Evolutionary conservation across 169 alveolate species (phyloP).

Genomic region (Plasmodium ovale): DNA sequence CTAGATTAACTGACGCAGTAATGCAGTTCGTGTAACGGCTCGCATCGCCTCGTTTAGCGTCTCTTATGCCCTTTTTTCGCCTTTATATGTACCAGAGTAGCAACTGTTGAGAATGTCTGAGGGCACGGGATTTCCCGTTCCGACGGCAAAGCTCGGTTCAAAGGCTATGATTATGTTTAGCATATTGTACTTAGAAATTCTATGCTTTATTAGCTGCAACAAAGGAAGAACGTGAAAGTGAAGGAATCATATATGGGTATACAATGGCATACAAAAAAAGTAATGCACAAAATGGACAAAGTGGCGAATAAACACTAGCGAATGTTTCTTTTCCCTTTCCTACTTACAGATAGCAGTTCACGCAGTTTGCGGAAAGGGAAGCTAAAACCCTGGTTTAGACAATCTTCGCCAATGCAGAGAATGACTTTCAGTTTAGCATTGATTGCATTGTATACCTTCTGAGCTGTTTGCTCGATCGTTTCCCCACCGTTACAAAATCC

Average conservation of each 20-base stretch:
- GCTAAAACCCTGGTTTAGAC: neutral
- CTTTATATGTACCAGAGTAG: conserved; percentile 24
- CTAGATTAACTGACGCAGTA: neutral
- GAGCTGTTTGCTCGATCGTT: conserved; percentile 37
- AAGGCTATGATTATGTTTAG: conserved; percentile 54
- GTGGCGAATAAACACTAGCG: neutral
- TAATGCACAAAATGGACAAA: neutral
- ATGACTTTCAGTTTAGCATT: conserved; percentile 52
- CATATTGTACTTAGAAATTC: conserved; percentile 48
- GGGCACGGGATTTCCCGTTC: conserved; percentile 39
- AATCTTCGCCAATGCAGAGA: conserved; percentile 65
- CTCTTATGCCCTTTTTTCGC: too few relatives aligned
- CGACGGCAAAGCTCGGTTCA: conserved; percentile 64
- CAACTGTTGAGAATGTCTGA: conserved; percentile 21
- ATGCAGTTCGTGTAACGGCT: neutral
- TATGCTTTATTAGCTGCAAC: conserved; percentile 36
- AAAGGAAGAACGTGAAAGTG: neutral
- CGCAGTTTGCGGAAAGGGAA: neutral
- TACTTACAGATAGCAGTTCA: conserved; percentile 35
- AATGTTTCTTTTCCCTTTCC: neutral
- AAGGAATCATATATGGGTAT: neutral
- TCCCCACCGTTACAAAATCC: conserved; percentile 47
- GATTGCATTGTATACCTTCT: conserved; percentile 49
- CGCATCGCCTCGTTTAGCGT: too few relatives aligned
- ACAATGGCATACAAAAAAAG: neutral